Percentiles rank a stretch among this genome's conserved stretches.
phyloP scores from a whole-genome alignment of 2,329 filamentous ascomycete species.

The Alternaria postmessia region DNA sequence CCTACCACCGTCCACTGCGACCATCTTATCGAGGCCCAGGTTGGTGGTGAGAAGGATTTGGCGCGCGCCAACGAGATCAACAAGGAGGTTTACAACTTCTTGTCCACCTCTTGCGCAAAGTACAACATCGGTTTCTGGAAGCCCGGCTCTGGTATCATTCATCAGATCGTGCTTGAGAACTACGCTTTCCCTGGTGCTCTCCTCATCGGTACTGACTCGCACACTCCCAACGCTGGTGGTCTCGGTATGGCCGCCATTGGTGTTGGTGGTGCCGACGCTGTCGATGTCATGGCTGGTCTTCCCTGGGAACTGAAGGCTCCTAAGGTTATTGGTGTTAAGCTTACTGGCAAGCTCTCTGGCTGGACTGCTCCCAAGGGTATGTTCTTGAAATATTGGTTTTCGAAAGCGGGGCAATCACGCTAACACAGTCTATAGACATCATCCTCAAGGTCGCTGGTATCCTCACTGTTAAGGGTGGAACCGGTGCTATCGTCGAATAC shows the following conservation, averaged over 20 bases:
- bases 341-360: conserved; percentile 86
- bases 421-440: conserved; percentile 69
- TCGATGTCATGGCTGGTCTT: conserved; percentile 96
- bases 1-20: conserved; percentile 98
- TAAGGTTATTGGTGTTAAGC: conserved; percentile 94
- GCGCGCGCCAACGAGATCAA: conserved; percentile 90
- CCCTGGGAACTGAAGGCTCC: conserved; percentile 99
- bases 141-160: conserved; percentile 98
- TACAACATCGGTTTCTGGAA: conserved; percentile 99
- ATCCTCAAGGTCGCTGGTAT: conserved; percentile 98
- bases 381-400: conserved; percentile 39
- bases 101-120: conserved; percentile 92
- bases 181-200: conserved; percentile 99
- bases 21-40: conserved; percentile 97
- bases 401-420: conserved; percentile 15
- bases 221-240: conserved; percentile 97
- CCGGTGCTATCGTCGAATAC: conserved; percentile 88
- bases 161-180: conserved; percentile 98
- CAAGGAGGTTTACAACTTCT: conserved; percentile 99
- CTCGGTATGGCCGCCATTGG: conserved; percentile 94
- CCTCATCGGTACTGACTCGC: conserved; percentile 96
- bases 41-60: conserved; percentile 93
- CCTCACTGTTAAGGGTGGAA: conserved; percentile 97
- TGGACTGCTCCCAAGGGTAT: conserved; percentile 93
- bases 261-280: conserved; percentile 97